These are phyloP conservation scores for Pleurotus platypus DNA, from an alignment of 768 basidiomycete genomes.

Conservation along the genomic window DNA sequence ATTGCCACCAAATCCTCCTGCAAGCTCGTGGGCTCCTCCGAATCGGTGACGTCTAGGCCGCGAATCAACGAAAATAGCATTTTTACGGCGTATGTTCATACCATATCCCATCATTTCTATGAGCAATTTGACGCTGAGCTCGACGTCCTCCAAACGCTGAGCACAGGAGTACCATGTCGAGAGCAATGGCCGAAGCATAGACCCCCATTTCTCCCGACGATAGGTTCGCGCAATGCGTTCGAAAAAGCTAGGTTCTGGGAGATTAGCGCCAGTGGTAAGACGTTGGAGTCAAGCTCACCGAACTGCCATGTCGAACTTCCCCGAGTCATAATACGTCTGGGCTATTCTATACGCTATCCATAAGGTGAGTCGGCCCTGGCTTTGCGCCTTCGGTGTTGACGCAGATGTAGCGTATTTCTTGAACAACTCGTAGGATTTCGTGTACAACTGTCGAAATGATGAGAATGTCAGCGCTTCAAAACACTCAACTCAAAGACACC, in stretches of 20 bases:
- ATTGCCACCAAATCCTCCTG: slow-evolving; percentile 74
- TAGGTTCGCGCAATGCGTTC: slow-evolving; percentile 90
- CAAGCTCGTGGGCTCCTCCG: slow-evolving; percentile 45
- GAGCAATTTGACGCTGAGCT: slow-evolving; percentile 70
- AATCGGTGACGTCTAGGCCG: slow-evolving; percentile 28
- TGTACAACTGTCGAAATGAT: slow-evolving; percentile 63
- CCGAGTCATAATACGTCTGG: slow-evolving; percentile 74
- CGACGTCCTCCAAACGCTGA: slow-evolving; percentile 72
- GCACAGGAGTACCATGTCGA: slow-evolving; percentile 82
- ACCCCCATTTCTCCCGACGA: slow-evolving; percentile 77
- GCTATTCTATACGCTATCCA: slow-evolving; percentile 92
- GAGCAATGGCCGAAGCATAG: slow-evolving; percentile 72
- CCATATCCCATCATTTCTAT: slow-evolving; percentile 83
- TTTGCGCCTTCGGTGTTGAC: slow-evolving; percentile 30
- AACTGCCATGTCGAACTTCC: slow-evolving; percentile 85
- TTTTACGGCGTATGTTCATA: slow-evolving; percentile 24
- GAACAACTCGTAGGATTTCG: slow-evolving; percentile 91
- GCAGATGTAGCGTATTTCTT: slow-evolving; percentile 60
- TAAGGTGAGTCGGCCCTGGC: slow-evolving; percentile 80
- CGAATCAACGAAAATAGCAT: not conserved
- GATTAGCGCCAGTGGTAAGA: not conserved
- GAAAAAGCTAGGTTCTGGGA: slow-evolving; percentile 68
- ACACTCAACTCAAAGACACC: not conserved
- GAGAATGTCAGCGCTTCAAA: not conserved
- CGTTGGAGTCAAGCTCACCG: slow-evolving; percentile 43